Conservation (phyloP, 257 asterid genomes). For the Solanum gracilifrons region DNA sequence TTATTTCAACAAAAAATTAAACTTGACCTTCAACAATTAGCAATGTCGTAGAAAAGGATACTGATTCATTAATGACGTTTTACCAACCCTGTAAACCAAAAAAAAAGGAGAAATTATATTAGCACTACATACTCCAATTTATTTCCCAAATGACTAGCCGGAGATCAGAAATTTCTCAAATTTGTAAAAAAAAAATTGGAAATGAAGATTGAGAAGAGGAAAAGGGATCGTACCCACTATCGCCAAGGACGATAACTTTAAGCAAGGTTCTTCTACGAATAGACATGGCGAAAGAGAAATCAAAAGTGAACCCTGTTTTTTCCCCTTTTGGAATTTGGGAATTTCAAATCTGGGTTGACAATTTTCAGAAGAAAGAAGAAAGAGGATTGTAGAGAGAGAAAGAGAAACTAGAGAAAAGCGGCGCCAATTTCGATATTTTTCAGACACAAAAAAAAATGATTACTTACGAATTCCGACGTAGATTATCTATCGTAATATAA, state of each 20-base stretch:
- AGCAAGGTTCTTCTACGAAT: slow-evolving; percentile 85
- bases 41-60: slow-evolving; percentile 35
- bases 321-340: neutral
- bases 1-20: neutral
- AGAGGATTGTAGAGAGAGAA: neutral
- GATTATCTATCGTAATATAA: no score
- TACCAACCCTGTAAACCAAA: slow-evolving; percentile 67
- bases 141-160: neutral
- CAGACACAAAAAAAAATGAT: neutral
- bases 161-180: neutral
- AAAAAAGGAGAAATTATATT: neutral
- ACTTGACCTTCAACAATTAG: neutral
- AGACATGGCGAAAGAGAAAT: slow-evolving; percentile 47
- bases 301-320: neutral
- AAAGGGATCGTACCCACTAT: slow-evolving; percentile 61
- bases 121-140: neutral
- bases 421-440: slow-evolving; percentile 81
- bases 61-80: slow-evolving; percentile 98
- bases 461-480: no score
- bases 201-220: neutral
- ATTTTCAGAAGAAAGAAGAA: slow-evolving; percentile 2
- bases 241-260: slow-evolving; percentile 97
- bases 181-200: neutral
- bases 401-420: slow-evolving; percentile 26
- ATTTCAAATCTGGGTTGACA: neutral